Evolutionary conservation across 2,329 filamentous ascomycete genomes (phyloP), one percentile per base, ranked within the genome.

Genomic region (Cucurbitaria berberidis): DNA sequence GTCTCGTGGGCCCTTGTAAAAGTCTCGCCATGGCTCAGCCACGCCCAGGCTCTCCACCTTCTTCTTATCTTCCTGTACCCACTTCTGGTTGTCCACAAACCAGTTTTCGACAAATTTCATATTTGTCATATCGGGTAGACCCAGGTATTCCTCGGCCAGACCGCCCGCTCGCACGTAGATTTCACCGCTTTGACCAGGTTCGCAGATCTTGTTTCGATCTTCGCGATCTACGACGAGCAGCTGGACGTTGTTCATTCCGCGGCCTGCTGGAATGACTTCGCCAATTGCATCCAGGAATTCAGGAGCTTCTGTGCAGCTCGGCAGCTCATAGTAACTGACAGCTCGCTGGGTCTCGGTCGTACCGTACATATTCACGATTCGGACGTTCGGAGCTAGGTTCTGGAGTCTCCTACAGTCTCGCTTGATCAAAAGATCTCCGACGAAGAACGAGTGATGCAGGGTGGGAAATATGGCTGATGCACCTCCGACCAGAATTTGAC

Each of bases 401-500:
- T 90, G 89, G n/a, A 98, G 80, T 21, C 84, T 82, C 36, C 82
- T 81, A 75, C 91, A 96, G 66, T 98, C 93, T 68, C 86, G 84
- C 70, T 87, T 96, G 58, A 91, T 96, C 42, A 98, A 76, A 29
- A 97, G 81, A 69, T 98, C 93, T 27, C 95, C 95, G 1, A 98
- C 93, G 58, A 93, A 98, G 80, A 98, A 93, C 16, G 88, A 91
- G 51, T 86, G 82, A 52, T 88, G 82, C n/a, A 98, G 80, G 11
- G 83, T 81, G 1, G 91, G 89, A 67, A 97, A 96, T 61, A 89
- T 76, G 0, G 90, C 87, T 3, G 80, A 87, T 21, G 91, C 89
- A 62, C 90, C 91, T 38, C 92, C 93, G n/a, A 93, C 88, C 1
- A 98, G 79, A 56, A 98, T 95, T 66, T 97, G 91, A 49, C 93